phyloP scores from a whole-genome alignment of 2,329 filamentous ascomycete species.

The Exophiala viscosa region DNA sequence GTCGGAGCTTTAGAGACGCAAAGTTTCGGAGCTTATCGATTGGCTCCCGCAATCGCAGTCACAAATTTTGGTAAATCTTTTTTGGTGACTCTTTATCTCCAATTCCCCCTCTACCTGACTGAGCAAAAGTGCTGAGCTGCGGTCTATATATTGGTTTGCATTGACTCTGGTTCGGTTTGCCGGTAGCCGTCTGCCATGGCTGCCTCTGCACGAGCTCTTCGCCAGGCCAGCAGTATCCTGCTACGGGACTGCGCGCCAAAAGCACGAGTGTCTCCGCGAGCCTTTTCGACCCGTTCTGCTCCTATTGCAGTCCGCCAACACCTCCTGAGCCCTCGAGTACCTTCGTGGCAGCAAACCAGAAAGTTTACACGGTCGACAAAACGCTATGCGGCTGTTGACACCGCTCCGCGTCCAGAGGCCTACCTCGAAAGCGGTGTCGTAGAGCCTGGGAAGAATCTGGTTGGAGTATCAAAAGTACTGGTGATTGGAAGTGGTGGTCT shows the following conservation, averaged over 20 bases:
- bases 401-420: slow-evolving; percentile 75
- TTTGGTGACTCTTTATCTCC: slow-evolving; percentile 12
- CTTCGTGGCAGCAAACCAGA: slow-evolving; percentile 42
- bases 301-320: slow-evolving; percentile 30
- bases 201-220: slow-evolving; percentile 23
- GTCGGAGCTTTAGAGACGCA: background rate
- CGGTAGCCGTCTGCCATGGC: slow-evolving; percentile 20
- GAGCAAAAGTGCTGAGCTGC: slow-evolving; percentile 7
- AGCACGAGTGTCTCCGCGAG: slow-evolving; percentile 15
- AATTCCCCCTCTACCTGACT: background rate
- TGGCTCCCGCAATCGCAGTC: slow-evolving; percentile 13
- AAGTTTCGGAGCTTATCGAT: slow-evolving; percentile 22
- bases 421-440: slow-evolving; percentile 87
- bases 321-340: slow-evolving; percentile 34
- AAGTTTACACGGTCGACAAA: slow-evolving; percentile 41
- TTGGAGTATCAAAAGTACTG: slow-evolving; percentile 94
- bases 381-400: slow-evolving; percentile 51
- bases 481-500: slow-evolving; percentile 95
- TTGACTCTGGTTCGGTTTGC: slow-evolving; percentile 1
- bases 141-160: background rate
- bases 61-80: slow-evolving; percentile 15
- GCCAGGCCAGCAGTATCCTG: slow-evolving; percentile 22
- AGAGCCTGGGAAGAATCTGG: slow-evolving; percentile 68
- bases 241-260: slow-evolving; percentile 21
- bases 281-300: slow-evolving; percentile 16